Evolutionary conservation across 306 rosid species (phyloP).

Genomic region (Begonia peltatifolia): DNA sequence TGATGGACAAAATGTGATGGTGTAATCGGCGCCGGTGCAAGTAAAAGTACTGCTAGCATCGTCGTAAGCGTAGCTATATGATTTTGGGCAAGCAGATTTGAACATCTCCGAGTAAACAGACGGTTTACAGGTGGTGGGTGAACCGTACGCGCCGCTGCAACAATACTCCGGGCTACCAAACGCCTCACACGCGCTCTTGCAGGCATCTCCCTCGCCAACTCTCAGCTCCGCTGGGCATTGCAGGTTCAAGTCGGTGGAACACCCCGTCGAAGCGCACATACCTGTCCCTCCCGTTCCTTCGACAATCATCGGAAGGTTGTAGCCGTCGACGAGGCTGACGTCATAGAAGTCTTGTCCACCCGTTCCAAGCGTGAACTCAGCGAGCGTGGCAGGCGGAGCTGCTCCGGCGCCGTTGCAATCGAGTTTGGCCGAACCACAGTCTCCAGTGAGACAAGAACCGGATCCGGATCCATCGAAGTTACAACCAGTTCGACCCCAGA

Average conservation of each 20-base stretch:
- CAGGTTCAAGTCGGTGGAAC: conserved; percentile 64
- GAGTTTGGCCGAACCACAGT: conserved; percentile 68
- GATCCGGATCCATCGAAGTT: conserved; percentile 59
- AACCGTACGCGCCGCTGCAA: conserved; percentile 43
- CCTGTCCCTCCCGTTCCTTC: conserved; percentile 85
- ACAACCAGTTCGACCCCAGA: conserved; percentile 87
- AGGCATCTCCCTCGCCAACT: conserved; percentile 56
- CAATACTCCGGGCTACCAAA: conserved; percentile 83
- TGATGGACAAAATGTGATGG: conserved; percentile 48
- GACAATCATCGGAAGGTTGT: conserved; percentile 65
- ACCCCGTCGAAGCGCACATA: conserved; percentile 61
- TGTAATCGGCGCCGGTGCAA: conserved; percentile 44
- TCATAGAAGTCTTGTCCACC: conserved; percentile 88
- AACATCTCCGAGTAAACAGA: conserved; percentile 54
- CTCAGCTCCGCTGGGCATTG: conserved; percentile 72
- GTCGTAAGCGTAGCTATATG: conserved; percentile 49
- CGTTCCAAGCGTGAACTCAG: conserved; percentile 86
- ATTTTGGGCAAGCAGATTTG: conserved; percentile 42
- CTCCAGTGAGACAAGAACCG: conserved; percentile 76
- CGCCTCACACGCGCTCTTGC: conserved; percentile 95
- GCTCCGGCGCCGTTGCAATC: conserved; percentile 96
- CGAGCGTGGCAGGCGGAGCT: conserved; percentile 70
- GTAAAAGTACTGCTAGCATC: conserved; percentile 51
- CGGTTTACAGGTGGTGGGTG: conserved; percentile 37
- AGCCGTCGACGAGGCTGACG: conserved; percentile 95